phyloP scores from a whole-genome alignment of 192 early-diverging fungal species.

The Allomyces macrogynus region DNA sequence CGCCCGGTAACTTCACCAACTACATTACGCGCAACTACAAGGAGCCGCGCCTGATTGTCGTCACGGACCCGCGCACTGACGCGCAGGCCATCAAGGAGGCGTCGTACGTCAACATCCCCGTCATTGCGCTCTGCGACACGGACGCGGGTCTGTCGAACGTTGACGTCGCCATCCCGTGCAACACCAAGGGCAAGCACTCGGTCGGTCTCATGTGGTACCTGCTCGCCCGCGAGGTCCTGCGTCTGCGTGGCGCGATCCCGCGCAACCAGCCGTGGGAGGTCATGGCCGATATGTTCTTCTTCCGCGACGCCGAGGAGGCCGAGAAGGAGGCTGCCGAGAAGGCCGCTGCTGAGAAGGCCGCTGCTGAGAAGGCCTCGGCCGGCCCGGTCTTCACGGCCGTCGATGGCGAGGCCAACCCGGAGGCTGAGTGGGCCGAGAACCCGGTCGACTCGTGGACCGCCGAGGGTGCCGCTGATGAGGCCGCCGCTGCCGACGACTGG shows the following conservation, averaged over 20 bases:
- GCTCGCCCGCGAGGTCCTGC: constrained; percentile 95
- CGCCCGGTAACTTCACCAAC: constrained; percentile 99
- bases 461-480: constrained; percentile 8
- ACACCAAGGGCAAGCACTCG: constrained; percentile 99
- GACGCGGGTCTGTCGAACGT: constrained; percentile 87
- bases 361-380: constrained; percentile 14
- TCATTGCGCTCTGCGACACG: constrained; percentile 96
- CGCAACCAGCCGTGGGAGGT: constrained; percentile 75
- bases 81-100: constrained; percentile 97
- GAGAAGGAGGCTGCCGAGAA: constrained; percentile 73
- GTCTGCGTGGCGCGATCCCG: constrained; percentile 81
- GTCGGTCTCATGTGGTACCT: constrained; percentile 96
- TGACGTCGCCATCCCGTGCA: constrained; percentile 97
- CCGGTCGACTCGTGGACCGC: constrained; percentile 17
- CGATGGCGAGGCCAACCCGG: constrained; percentile 21
- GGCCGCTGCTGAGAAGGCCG: constrained; percentile 31
- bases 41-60: constrained; percentile 95
- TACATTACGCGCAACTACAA: constrained; percentile 99
- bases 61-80: constrained; percentile 94
- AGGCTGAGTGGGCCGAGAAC: constrained; percentile 6
- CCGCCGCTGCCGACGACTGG: constrained; percentile 9
- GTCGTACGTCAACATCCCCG: constrained; percentile 99
- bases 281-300: constrained; percentile 99
- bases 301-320: constrained; percentile 91
- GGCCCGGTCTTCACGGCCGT: constrained; percentile 13